A percentile compares a stretch with the other conserved stretches of the same genome.
Evolutionary conservation across 2,329 filamentous ascomycete species (phyloP).

Genomic region (Dactylellina drechsleri): DNA sequence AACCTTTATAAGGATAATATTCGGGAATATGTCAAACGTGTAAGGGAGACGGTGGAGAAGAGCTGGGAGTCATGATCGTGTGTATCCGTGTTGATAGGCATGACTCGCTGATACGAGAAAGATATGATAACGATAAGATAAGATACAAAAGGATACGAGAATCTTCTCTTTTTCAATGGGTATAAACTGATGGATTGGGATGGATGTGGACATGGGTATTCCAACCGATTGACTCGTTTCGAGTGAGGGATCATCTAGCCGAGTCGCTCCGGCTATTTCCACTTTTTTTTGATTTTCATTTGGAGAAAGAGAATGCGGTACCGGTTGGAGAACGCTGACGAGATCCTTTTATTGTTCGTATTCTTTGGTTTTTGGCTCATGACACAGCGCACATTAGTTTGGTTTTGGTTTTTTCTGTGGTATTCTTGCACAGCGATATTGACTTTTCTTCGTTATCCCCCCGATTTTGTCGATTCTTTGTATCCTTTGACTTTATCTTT

Average conservation of each 20-base stretch:
- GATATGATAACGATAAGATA: conserved; percentile 25
- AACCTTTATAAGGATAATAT: conserved; percentile 99
- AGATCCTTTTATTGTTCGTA: conserved; percentile 9
- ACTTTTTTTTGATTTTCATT: conserved; percentile 29
- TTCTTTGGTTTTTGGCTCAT: conserved; percentile 5
- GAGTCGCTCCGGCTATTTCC: conserved; percentile 15
- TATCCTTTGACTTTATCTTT: not conserved
- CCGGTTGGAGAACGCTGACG: conserved; percentile 1
- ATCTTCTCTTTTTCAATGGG: not conserved
- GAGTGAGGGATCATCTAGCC: conserved; percentile 29
- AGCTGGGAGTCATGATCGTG: conserved; percentile 78
- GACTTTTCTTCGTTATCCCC: not conserved
- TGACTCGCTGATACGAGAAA: not conserved
- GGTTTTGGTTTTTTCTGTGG: not conserved
- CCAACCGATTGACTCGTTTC: not conserved
- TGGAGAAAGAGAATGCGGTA: not conserved
- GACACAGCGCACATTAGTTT: conserved; percentile 3
- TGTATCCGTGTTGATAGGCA: conserved; percentile 2
- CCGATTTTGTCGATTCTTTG: not conserved
- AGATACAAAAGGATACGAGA: conserved; percentile 10
- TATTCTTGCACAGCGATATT: conserved; percentile 30
- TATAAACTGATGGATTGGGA: too few species aligned
- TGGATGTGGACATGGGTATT: too few species aligned
- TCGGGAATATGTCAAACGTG: conserved; percentile 93
- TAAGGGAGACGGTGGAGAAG: conserved; percentile 97